These are phyloP conservation scores for Rhizoclosmatium sp. DNA, from an alignment of 192 early-diverging fungal genomes.

Conservation along the genomic window DNA sequence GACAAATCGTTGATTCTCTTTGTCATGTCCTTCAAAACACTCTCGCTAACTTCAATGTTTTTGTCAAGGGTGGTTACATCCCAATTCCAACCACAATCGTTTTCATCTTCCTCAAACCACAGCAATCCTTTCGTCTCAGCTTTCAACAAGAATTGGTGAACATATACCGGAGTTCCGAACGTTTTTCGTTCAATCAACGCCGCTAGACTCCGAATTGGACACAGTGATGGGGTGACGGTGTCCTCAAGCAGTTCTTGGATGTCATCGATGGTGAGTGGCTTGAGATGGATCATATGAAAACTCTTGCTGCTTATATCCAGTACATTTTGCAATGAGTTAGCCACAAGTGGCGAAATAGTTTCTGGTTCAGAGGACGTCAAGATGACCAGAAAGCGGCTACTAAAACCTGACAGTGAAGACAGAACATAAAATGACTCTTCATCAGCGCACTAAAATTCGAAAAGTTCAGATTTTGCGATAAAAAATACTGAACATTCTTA, in stretches of 20 bases:
- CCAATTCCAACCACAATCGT: constrained; percentile 56
- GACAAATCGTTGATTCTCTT: constrained; percentile 44
- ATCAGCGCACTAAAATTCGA: constrained; percentile 20
- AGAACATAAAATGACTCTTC: constrained; percentile 20
- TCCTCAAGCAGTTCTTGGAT: constrained; percentile 50
- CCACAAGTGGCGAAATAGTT: not conserved
- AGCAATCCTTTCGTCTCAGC: constrained; percentile 45
- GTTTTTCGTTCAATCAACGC: constrained; percentile 54
- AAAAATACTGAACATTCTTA: constrained; percentile 17
- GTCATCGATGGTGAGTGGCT: constrained; percentile 40
- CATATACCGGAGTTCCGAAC: constrained; percentile 52
- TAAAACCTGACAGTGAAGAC: not conserved
- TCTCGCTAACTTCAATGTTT: constrained; percentile 46
- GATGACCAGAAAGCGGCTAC: constrained; percentile 12
- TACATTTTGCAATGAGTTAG: constrained; percentile 21
- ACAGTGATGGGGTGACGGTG: constrained; percentile 41
- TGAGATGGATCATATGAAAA: constrained; percentile 38
- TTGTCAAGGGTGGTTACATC: constrained; percentile 51
- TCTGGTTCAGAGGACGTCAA: constrained; percentile 26
- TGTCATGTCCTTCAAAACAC: constrained; percentile 51
- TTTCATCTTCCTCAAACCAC: constrained; percentile 48
- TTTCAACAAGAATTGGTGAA: constrained; percentile 51
- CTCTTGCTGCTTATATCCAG: not conserved
- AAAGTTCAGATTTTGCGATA: not conserved
- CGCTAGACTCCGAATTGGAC: constrained; percentile 43